Evolutionary conservation across 257 asterid species (phyloP).

Genomic region (Gynochthodes officinalis): DNA sequence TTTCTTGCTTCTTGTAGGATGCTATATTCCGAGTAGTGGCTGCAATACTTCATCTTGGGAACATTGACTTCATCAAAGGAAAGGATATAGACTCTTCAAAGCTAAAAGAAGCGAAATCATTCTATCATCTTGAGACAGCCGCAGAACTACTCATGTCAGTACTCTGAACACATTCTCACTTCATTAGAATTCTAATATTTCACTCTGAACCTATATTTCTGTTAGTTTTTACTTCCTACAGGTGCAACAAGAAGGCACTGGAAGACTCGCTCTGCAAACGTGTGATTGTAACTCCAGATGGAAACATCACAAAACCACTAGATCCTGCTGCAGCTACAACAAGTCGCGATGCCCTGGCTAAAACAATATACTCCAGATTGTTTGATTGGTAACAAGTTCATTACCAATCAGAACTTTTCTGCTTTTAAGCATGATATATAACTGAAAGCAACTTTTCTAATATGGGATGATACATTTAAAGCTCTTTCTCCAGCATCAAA

Average conservation of each 20-base stretch:
- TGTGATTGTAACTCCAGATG: conserved; percentile 93
- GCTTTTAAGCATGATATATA: neutral
- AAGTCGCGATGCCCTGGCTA: conserved; percentile 93
- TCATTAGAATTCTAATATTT: conserved; percentile 4
- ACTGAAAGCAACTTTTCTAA: neutral
- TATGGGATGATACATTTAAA: neutral
- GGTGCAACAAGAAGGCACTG: conserved; percentile 72
- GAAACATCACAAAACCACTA: conserved; percentile 78
- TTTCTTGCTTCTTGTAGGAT: conserved; percentile 46
- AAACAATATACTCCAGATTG: conserved; percentile 87
- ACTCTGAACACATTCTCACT: conserved; percentile 11
- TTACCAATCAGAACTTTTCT: neutral
- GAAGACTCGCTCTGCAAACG: conserved; percentile 90
- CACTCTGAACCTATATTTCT: conserved; percentile 4
- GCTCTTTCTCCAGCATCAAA: neutral
- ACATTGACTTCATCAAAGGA: conserved; percentile 74
- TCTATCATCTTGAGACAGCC: conserved; percentile 72
- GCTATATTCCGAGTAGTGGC: conserved; percentile 95
- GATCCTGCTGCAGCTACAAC: conserved; percentile 93
- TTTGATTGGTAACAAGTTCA: conserved; percentile 69
- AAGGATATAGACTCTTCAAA: conserved; percentile 75
- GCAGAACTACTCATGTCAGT: conserved; percentile 87
- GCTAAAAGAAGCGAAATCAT: conserved; percentile 66
- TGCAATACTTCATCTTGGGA: conserved; percentile 93
- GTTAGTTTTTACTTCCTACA: conserved; percentile 25